Percentiles rank a stretch among this genome's conserved stretches.
Conservation (phyloP, 2,329 filamentous ascomycete species). For the Sporothrix brasiliensis region DNA sequence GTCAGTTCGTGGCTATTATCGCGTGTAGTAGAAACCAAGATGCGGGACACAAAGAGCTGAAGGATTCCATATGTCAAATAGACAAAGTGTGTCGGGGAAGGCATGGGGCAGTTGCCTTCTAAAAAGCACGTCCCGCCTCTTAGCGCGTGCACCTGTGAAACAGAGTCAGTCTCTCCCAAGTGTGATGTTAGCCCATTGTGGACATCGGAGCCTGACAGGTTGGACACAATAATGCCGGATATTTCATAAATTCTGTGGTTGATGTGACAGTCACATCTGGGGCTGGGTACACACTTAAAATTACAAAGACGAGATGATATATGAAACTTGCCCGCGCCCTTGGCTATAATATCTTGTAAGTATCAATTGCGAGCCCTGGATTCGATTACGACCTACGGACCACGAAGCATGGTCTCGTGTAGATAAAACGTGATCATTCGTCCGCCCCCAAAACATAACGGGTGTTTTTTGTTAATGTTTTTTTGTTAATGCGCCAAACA, state of each 20-base stretch:
- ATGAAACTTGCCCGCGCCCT: background rate
- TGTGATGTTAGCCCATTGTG: background rate
- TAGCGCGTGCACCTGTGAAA: constrained; percentile 10
- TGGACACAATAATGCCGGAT: background rate
- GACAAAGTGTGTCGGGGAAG: background rate
- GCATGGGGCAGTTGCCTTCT: background rate
- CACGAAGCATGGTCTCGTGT: too few species aligned
- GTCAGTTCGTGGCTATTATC: too few species aligned
- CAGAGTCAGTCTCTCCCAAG: background rate
- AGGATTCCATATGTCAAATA: background rate
- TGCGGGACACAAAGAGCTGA: too few species aligned
- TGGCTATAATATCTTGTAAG: background rate
- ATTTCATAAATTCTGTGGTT: background rate
- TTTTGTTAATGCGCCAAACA: too few species aligned
- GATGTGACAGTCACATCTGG: background rate
- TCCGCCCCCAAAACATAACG: too few species aligned
- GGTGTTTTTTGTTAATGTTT: too few species aligned
- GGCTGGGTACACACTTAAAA: background rate
- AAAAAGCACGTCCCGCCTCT: background rate
- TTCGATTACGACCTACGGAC: too few species aligned
- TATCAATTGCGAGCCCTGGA: too few species aligned
- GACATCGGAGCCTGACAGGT: background rate
- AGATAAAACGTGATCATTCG: too few species aligned
- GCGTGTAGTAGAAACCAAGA: too few species aligned
- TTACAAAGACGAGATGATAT: background rate